Percentiles rank a stretch among this genome's conserved stretches.
phyloP scores from a whole-genome alignment of 2,329 filamentous ascomycete species.

The Xylariaceae sp. region DNA sequence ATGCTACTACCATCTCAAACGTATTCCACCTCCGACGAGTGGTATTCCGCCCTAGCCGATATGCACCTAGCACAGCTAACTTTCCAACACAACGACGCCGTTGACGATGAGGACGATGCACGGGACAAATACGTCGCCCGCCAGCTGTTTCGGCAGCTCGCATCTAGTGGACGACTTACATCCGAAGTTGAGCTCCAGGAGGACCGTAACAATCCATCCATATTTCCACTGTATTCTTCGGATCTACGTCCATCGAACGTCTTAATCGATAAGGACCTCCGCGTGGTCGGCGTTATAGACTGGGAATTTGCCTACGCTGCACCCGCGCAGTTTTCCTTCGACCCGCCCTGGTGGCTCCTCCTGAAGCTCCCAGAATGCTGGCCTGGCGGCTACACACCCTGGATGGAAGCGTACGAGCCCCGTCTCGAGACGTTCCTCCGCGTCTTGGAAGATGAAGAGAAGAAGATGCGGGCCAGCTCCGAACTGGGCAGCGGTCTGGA shows the following conservation, averaged over 20 bases:
- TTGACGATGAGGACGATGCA: conserved; percentile 47
- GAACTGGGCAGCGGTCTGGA: conserved; percentile 5
- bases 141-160: conserved; percentile 48
- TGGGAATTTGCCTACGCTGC: conserved; percentile 50
- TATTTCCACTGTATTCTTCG: conserved; percentile 37
- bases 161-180: conserved; percentile 22
- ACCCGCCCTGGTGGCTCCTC: conserved; percentile 50
- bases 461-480: conserved; percentile 22
- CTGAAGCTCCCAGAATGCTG: conserved; percentile 43
- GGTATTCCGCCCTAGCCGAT: conserved; percentile 48
- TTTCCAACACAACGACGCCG: conserved; percentile 50
- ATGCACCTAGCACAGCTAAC: conserved; percentile 49
- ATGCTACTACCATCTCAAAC: conserved; percentile 27
- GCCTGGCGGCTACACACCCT: conserved; percentile 35
- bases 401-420: conserved; percentile 41
- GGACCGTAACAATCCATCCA: background rate
- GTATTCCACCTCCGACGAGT: conserved; percentile 45
- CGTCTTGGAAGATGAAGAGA: conserved; percentile 43
- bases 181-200: conserved; percentile 1
- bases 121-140: conserved; percentile 53
- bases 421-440: conserved; percentile 45
- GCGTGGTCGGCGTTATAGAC: conserved; percentile 46
- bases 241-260: conserved; percentile 33
- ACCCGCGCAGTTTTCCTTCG: conserved; percentile 44
- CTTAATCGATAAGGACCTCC: conserved; percentile 31